Evolutionary conservation across 2,329 filamentous ascomycete species (phyloP).

Genomic region (Chalaropsis ovoidea): DNA sequence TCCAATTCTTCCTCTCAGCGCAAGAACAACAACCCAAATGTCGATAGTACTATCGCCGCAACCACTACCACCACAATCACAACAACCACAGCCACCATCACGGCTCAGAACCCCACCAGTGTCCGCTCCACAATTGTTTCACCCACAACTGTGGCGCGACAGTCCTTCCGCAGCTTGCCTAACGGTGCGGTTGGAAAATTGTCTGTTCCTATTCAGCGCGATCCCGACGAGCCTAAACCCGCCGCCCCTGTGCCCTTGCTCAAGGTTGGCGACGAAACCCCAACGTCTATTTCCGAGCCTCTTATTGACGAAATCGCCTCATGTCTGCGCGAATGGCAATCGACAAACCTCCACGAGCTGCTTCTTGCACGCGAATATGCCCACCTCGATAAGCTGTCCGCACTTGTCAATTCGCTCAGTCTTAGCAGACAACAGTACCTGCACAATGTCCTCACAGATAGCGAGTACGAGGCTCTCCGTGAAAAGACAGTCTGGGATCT

Average conservation of each 20-base stretch:
- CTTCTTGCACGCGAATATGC: constrained; percentile 73
- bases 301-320: constrained; percentile 96
- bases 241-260: constrained; percentile 92
- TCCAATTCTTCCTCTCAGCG: constrained; percentile 31
- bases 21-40: constrained; percentile 29
- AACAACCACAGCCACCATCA: not conserved
- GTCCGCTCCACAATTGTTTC: constrained; percentile 24
- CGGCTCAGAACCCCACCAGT: not conserved
- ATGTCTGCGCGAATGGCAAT: constrained; percentile 95
- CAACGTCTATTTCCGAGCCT: constrained; percentile 78
- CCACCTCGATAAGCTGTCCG: constrained; percentile 68
- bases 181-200: constrained; percentile 37
- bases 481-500: constrained; percentile 94
- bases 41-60: not conserved
- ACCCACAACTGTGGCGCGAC: constrained; percentile 25
- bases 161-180: constrained; percentile 31
- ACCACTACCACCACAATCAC: not conserved
- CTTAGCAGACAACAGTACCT: constrained; percentile 78
- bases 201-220: constrained; percentile 44
- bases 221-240: constrained; percentile 62
- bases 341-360: constrained; percentile 87
- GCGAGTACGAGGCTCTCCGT: constrained; percentile 69
- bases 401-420: constrained; percentile 73
- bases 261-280: constrained; percentile 94
- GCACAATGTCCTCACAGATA: constrained; percentile 81